Base-by-base conservation (phyloP, 257 asterid genomes). In the Ilex asprella region DNA sequence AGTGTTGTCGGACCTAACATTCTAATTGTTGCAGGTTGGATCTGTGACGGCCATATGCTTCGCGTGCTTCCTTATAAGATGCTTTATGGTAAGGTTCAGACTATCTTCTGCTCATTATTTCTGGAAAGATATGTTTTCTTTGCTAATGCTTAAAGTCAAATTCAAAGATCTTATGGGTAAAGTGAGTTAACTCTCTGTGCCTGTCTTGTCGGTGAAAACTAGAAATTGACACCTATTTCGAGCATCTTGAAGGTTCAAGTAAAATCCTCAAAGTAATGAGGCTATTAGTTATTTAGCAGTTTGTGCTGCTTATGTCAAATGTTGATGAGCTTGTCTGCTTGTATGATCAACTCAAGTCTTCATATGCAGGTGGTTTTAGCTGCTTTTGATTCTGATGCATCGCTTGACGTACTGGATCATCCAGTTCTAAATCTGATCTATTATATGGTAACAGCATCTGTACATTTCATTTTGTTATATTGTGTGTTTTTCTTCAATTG, bases 41-140 rank as follows among this genome's bases (percentile, higher is more conserved):
- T 91, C 88, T 51, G 98, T 91, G 70, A 91, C 98, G 8, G 95
- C 92, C 39, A 84, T 88, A 78, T 91, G 96, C 78, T 91, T 88
- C 81, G 77, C 86, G 63, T 91, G 96, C 74, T 91, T 91, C 74
- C 88, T 91, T 55, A 73, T 91, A 71, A 76, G 98, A 64, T 86
- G 94, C 78, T 88, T 86, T 49, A 89, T 88, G 94, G 98, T 91
- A 77, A 76, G 95, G 55, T 55, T 63, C 39, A 39, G 30, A 51
- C 52, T 67, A 14, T 41, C 50, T 63, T 66, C 56, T 75, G 58
- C 59, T 55, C 27, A 4, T 16, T 52, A 15, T 39, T 14, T 64
- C 39, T 29, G 27, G 44, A 51, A 7, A n/a, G 10, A 31, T 7
- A 11, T 5, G 52, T 2, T 10, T 46, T 46, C 52, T 5, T 46